phyloP scores from a whole-genome alignment of 768 basidiomycete genomes.

The Hypsizygus marmoreus region DNA sequence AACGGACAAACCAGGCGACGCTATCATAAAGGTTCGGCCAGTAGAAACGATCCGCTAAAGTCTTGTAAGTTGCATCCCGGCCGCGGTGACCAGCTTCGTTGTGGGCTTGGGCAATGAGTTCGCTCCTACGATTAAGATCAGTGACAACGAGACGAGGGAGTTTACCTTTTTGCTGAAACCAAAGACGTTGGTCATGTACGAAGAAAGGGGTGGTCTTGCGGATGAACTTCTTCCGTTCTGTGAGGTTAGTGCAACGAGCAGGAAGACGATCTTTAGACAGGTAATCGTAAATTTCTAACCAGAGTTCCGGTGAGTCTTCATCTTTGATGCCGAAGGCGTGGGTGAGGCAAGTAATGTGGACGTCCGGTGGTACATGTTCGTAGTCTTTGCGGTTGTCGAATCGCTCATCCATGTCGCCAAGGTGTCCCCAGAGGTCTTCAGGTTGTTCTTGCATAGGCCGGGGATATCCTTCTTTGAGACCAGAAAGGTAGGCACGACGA shows the following conservation, averaged over 20 bases:
- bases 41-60: slow-evolving; percentile 25
- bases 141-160: slow-evolving; percentile 25
- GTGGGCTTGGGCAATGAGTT: slow-evolving; percentile 25
- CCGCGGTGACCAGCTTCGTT: too few relatives aligned
- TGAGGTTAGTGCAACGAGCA: neutral
- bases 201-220: slow-evolving; percentile 11
- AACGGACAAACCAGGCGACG: slow-evolving; percentile 26
- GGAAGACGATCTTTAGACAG: slow-evolving; percentile 9
- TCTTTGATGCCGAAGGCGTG: slow-evolving; percentile 4
- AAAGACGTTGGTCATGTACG: slow-evolving; percentile 12
- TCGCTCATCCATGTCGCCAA: slow-evolving; percentile 19
- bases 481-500: too few relatives aligned
- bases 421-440: too few relatives aligned
- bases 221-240: slow-evolving; percentile 4
- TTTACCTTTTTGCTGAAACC: neutral
- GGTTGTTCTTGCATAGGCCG: too few relatives aligned
- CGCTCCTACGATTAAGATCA: slow-evolving; percentile 4
- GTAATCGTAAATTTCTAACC: slow-evolving; percentile 18
- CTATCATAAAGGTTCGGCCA: slow-evolving; percentile 36
- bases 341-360: neutral
- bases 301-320: neutral
- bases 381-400: slow-evolving; percentile 25
- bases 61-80: slow-evolving; percentile 21
- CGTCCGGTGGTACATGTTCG: neutral
- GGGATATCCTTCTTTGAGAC: too few relatives aligned